Conservation (phyloP, 2,329 filamentous ascomycete species). For the Didymella pomorum region DNA sequence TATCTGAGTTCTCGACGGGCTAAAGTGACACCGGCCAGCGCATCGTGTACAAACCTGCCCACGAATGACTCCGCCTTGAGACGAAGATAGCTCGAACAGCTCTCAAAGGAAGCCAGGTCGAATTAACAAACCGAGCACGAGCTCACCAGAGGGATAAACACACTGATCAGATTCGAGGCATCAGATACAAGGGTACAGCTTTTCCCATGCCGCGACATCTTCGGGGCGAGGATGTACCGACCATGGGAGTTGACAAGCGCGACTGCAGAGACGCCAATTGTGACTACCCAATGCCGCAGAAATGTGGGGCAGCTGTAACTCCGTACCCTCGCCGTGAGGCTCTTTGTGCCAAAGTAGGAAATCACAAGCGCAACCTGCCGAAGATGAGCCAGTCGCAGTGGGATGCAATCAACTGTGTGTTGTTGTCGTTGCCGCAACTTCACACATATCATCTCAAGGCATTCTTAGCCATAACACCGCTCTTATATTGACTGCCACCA, state of each 20-base stretch:
- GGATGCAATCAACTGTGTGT: not conserved
- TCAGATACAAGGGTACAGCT: no score
- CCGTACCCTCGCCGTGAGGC: not conserved
- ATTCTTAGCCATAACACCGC: not conserved
- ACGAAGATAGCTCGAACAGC: constrained; percentile 67
- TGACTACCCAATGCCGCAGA: not conserved
- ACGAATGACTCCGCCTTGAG: constrained; percentile 66
- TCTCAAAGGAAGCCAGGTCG: constrained; percentile 2
- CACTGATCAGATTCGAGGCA: no score
- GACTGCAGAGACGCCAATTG: not conserved
- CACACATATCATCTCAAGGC: not conserved
- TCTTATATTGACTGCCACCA: no score
- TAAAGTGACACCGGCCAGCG: not conserved
- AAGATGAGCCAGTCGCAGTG: not conserved
- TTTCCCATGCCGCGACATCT: not conserved
- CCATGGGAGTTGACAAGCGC: not conserved
- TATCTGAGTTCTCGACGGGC: no score
- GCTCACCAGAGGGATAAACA: no score
- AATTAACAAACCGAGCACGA: not conserved
- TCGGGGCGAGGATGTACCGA: not conserved
- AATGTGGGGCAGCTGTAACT: not conserved
- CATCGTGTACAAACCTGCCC: not conserved
- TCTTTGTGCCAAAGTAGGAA: not conserved
- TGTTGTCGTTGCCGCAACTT: not conserved
- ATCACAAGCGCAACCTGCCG: not conserved